Conservation (phyloP, 2,329 filamentous ascomycete genomes). For the Tolypocladium tropicale region DNA sequence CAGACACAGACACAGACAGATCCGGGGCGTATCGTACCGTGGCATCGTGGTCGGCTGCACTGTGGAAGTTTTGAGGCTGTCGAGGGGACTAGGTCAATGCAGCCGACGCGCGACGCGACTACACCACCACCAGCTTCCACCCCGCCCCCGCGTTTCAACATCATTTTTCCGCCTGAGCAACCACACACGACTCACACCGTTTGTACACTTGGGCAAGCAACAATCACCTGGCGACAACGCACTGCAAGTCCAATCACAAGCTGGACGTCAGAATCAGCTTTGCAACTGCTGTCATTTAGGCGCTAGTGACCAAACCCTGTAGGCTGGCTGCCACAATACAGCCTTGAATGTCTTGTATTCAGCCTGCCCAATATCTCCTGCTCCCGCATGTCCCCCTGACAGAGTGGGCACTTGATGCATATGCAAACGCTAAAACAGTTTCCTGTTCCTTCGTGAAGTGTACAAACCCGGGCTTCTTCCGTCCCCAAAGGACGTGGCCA, state of each 20-base stretch:
- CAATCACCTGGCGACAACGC: neutral
- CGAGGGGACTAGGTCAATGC: neutral
- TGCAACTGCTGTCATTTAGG: no score
- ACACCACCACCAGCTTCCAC: neutral
- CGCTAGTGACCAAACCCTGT: no score
- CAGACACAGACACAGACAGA: neutral
- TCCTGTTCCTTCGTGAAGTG: neutral
- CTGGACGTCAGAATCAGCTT: no score
- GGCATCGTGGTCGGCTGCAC: conserved; percentile 12
- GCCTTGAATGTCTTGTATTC: neutral
- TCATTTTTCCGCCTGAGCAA: neutral
- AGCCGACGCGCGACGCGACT: conserved; percentile 5
- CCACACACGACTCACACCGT: neutral
- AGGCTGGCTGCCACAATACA: no score
- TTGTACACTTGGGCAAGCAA: no score
- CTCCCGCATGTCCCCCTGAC: no score
- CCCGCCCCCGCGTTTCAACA: conserved; percentile 7
- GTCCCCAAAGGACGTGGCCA: neutral
- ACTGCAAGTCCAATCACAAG: neutral
- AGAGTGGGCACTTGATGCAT: neutral
- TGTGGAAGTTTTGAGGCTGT: neutral
- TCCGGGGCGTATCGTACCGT: conserved; percentile 7
- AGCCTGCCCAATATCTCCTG: neutral
- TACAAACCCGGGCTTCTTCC: neutral
- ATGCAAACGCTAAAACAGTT: neutral